Base-by-base conservation (phyloP, 192 early-diverging fungal species). In the Pilobolus umbonatus region DNA sequence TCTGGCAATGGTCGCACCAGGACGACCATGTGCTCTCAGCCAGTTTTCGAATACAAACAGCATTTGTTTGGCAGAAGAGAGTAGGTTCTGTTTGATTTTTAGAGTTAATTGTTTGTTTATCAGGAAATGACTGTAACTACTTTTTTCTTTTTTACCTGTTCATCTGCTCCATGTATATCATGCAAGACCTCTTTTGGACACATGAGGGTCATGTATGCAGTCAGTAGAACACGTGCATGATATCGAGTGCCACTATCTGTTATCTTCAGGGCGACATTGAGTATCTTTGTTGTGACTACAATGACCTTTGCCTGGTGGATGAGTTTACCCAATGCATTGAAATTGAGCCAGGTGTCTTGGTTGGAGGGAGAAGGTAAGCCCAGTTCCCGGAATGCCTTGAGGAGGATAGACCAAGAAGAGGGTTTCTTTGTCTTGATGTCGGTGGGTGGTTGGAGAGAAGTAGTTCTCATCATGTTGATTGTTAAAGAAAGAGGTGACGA, bases 171-270 rank as follows among this genome's bases (percentile, higher is more conserved):
- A 17, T 59, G 68, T 31, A 75, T 38, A 51, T 63, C 68, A 8
- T 75, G 74, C 62, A 88, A 77, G 21, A 85, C 79, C 60, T 86
- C 79, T 11, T 29, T 40, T 1, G 89, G 85, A 40, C 89, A 80
- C 1, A 75, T 77, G 34, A 80, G 71, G 2, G 88, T 79, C 82
- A 92, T 82, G 53, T 86, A 92, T 32, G 82, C 72, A 59, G 77
- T 84, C 50, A 92, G 57, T 43, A 91, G 82, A 10, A 91, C 81
- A 21, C 88, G 72, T 11, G 81, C 78, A 35, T 36, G 45, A 6
- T 46, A 34, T 21, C 59, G 19, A 74, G 72, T 68, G 75, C 84
- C 55, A 72, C 85, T 61, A 36, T 72, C 62, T 0, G 38, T 40
- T 43, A 58, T 46, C 28, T 55, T 59, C 26, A 68, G 53, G 2